Evolutionary conservation across 176 grass and related monocot species (phyloP), one percentile per base, ranked within the genome.

Genomic region (Rhynchospora tenuis): DNA sequence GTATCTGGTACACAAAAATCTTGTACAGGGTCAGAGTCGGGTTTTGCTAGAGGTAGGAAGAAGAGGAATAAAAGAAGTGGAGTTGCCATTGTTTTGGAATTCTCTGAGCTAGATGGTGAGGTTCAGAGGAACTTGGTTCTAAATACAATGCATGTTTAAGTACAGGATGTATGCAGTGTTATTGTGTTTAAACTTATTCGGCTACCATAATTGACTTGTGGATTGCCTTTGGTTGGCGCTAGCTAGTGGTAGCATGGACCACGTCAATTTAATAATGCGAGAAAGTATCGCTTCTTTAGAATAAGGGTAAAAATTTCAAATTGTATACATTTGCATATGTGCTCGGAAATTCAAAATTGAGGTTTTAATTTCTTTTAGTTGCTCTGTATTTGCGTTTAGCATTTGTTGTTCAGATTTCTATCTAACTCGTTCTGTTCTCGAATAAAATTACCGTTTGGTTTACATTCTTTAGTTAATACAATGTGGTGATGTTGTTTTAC

Each of bases 1-100:
- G 93, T 29, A 85, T 96, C 89, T 58, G 93, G 93, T 51, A 96
- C 80, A 87, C 93, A 96, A 84, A 88, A 96, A 91, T 96, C 93
- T 84, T 91, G 91, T 85, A 93, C 69, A 5, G 89, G 62, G 55
- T 96, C 93, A 1, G 91, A 75, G 44, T 93, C 91, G 4, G 87
- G 83, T 60, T 29, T 78, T 57, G 83, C 73, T 6, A 57, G 14
- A 0, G 83, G 17, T 0, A 42, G 80, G 27, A 91, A 78, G 78
- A 84, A 61, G 88, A 89, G 62, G 1, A 91, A 64, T 17, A 83
- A 47, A 38, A 90, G 54, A 10, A 92, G 58, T 16, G 8, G 29
- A 31, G 23, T 57, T 20, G 50, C 27, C 88, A 86, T 26, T 78
- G 79, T 62, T 33, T 83, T 84, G 60, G 48, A 13, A 42, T 67